phyloP scores from a whole-genome alignment of 228 moss, liverwort and hornwort genomes.

The Sphagnum magellanicum region DNA sequence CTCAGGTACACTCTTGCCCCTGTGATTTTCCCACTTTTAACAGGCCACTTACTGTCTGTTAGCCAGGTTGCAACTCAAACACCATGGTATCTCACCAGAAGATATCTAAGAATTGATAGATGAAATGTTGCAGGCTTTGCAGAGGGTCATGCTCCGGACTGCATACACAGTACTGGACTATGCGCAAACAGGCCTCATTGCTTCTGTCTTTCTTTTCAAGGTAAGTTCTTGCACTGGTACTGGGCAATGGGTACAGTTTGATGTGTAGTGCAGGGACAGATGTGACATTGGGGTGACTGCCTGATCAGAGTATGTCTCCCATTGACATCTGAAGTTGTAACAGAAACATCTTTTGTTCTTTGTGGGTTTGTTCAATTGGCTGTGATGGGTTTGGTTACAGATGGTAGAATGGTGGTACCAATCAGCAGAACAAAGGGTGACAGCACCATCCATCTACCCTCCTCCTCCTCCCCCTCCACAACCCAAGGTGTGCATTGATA shows the following conservation, averaged over 20 bases:
- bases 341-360: no score
- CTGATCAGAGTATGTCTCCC: no score
- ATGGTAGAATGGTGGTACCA: conserved; percentile 99
- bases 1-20: conserved; percentile 34
- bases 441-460: conserved; percentile 81
- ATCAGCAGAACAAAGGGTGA: conserved; percentile 89
- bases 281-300: no score
- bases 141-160: conserved; percentile 71
- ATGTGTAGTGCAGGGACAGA: no score
- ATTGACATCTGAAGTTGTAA: no score
- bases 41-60: no score
- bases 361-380: no score
- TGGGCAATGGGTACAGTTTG: neutral
- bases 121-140: conserved; percentile 46
- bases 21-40: neutral
- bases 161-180: conserved; percentile 80
- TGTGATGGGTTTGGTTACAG: conserved; percentile 18
- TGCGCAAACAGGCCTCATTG: conserved; percentile 96
- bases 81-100: no score
- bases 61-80: no score
- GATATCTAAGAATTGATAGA: no score
- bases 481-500: conserved; percentile 42
- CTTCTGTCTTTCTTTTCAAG: conserved; percentile 95
- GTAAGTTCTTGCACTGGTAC: conserved; percentile 13
- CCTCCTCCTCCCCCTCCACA: conserved; percentile 96